A percentile compares a stretch with the other conserved stretches of the same genome.
Conservation (phyloP, 306 rosid genomes). For the Comarum palustre region DNA sequence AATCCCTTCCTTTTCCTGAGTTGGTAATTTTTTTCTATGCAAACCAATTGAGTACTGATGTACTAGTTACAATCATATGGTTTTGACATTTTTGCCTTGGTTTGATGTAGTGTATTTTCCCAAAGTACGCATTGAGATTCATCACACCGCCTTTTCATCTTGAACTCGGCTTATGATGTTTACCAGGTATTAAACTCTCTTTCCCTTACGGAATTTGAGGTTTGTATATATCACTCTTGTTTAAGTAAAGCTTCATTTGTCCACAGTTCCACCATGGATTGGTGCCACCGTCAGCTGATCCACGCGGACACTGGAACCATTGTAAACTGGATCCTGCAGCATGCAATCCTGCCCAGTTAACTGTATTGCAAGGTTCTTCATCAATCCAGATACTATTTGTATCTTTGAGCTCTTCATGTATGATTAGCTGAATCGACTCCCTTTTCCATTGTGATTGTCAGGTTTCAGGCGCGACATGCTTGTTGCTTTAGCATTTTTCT, state of each 20-base stretch:
- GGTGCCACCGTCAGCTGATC: slow-evolving; percentile 84
- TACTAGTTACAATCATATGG: background rate
- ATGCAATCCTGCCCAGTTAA: slow-evolving; percentile 52
- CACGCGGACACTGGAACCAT: slow-evolving; percentile 63
- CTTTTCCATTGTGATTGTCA: slow-evolving; percentile 13
- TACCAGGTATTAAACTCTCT: slow-evolving; percentile 19
- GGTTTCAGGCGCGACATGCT: slow-evolving; percentile 73
- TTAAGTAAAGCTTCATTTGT: background rate
- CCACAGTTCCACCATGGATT: slow-evolving; percentile 41
- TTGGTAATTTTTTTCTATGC: slow-evolving; percentile 35
- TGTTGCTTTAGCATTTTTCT: slow-evolving; percentile 43
- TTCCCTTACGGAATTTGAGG: background rate
- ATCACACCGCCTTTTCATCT: slow-evolving; percentile 61
- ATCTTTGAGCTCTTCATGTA: background rate
- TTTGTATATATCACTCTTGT: background rate
- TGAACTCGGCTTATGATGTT: slow-evolving; percentile 75
- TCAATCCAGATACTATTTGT: background rate
- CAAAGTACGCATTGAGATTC: slow-evolving; percentile 55
- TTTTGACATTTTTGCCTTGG: slow-evolving; percentile 23
- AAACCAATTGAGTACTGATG: background rate
- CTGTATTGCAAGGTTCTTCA: slow-evolving; percentile 63
- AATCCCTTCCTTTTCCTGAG: slow-evolving; percentile 42
- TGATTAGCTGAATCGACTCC: background rate
- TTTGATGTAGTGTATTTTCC: slow-evolving; percentile 72
- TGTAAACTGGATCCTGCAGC: slow-evolving; percentile 66